Evolutionary conservation across 164 flowering plant genomes (phyloP).

Genomic region (Protea cynaroides): DNA sequence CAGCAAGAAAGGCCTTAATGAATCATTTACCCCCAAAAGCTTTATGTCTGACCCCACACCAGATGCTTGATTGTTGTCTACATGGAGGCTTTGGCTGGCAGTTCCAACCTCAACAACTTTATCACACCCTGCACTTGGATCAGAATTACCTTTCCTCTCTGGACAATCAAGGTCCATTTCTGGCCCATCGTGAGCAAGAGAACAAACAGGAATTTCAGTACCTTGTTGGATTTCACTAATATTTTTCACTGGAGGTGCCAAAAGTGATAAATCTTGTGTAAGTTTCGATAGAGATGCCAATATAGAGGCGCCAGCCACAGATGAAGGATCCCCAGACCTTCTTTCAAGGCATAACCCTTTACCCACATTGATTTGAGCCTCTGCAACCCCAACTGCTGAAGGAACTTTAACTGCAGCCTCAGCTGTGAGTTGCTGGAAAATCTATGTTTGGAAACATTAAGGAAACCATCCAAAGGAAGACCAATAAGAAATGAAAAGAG

Average conservation of each 20-base stretch:
- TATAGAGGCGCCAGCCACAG: conserved; percentile 76
- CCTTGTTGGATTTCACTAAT: conserved; percentile 40
- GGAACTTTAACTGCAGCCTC: conserved; percentile 36
- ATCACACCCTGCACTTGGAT: conserved; percentile 36
- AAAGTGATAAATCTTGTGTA: conserved; percentile 48
- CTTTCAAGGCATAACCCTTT: conserved; percentile 46
- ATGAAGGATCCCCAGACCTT: conserved; percentile 71
- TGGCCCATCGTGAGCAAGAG: conserved; percentile 24
- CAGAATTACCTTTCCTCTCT: conserved; percentile 39
- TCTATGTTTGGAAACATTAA: conserved; percentile 50
- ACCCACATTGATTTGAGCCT: conserved; percentile 33
- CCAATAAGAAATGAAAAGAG: neutral
- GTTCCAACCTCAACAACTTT: conserved; percentile 45
- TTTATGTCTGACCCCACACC: conserved; percentile 50
- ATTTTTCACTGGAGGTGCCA: conserved; percentile 39
- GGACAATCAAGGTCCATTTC: conserved; percentile 51
- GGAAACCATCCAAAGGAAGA: conserved; percentile 20
- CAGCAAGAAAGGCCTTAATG: conserved; percentile 36
- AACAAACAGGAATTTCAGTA: conserved; percentile 34
- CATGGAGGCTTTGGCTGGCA: conserved; percentile 33
- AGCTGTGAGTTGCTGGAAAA: conserved; percentile 51
- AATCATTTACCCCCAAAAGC: conserved; percentile 38
- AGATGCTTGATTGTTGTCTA: conserved; percentile 42
- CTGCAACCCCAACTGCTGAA: conserved; percentile 33
- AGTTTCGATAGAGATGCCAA: conserved; percentile 71